phyloP scores from a whole-genome alignment of 306 rosid species.

The Casuarina glauca region DNA sequence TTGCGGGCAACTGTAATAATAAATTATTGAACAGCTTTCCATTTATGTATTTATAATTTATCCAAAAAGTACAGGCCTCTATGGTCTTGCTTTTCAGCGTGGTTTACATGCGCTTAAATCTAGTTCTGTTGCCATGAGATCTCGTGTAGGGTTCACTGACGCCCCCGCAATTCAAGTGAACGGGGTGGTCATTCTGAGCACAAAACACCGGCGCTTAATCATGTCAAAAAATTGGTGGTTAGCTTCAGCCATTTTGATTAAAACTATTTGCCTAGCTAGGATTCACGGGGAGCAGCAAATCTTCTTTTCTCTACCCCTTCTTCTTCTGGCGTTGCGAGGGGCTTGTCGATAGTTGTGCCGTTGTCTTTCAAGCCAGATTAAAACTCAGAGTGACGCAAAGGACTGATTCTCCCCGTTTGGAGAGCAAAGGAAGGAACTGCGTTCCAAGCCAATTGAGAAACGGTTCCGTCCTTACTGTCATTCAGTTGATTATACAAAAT shows the following conservation, averaged over 20 bases:
- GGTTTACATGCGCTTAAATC: background rate
- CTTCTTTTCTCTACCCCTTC: too few relatives aligned
- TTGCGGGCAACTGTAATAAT: conserved; percentile 49
- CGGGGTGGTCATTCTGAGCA: background rate
- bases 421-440: background rate
- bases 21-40: background rate
- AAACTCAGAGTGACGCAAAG: background rate
- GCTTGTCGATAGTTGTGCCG: too few relatives aligned
- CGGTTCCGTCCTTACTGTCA: background rate
- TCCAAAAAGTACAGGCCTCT: background rate
- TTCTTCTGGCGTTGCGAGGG: too few relatives aligned
- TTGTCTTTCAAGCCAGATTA: too few relatives aligned
- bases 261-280: background rate
- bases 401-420: background rate
- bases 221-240: background rate
- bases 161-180: background rate
- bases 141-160: background rate
- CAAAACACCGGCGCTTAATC: background rate
- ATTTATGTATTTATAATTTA: conserved; percentile 14
- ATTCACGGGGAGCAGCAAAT: too few relatives aligned
- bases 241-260: background rate
- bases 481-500: background rate
- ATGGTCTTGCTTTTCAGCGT: background rate
- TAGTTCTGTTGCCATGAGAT: background rate
- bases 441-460: background rate